Conservation (phyloP, 164 flowering plant genomes). For the Macadamia integrifolia region DNA sequence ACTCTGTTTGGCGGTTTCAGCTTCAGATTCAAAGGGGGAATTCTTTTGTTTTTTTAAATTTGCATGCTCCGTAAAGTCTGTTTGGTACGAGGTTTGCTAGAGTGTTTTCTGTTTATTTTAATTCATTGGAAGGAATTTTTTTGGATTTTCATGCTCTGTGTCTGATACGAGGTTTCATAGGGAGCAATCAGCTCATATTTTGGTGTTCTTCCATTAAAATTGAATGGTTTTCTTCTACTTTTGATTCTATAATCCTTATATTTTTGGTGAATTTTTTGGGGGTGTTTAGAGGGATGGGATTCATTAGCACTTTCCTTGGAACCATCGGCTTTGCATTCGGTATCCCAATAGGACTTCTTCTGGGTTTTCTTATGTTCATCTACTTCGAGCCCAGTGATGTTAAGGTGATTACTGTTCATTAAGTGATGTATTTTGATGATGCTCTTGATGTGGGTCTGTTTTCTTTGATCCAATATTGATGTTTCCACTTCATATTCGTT, state of each 20-base stretch:
- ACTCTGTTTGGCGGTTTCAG: conserved; percentile 12
- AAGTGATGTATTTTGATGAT: background rate
- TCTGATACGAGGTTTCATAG: background rate
- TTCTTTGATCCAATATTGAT: background rate
- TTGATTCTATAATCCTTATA: background rate
- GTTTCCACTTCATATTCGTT: background rate
- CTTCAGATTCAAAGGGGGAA: conserved; percentile 5
- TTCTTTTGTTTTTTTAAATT: conserved; percentile 1
- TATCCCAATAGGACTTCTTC: conserved; percentile 32
- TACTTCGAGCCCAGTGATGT: conserved; percentile 32
- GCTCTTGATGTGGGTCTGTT: conserved; percentile 1
- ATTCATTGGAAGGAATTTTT: too few species aligned
- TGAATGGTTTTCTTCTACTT: background rate
- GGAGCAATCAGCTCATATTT: background rate
- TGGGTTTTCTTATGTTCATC: conserved; percentile 47
- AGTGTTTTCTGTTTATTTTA: too few species aligned
- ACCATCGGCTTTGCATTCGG: conserved; percentile 44
- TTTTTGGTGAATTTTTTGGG: too few species aligned
- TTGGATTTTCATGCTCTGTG: too few species aligned
- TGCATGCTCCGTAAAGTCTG: too few species aligned
- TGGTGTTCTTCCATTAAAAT: background rate
- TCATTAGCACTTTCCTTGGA: conserved; percentile 35
- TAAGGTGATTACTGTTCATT: conserved; percentile 20
- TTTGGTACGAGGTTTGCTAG: too few species aligned
- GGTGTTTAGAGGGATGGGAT: conserved; percentile 27